phyloP scores from a whole-genome alignment of 306 rosid genomes.

The Fagus crenata region DNA sequence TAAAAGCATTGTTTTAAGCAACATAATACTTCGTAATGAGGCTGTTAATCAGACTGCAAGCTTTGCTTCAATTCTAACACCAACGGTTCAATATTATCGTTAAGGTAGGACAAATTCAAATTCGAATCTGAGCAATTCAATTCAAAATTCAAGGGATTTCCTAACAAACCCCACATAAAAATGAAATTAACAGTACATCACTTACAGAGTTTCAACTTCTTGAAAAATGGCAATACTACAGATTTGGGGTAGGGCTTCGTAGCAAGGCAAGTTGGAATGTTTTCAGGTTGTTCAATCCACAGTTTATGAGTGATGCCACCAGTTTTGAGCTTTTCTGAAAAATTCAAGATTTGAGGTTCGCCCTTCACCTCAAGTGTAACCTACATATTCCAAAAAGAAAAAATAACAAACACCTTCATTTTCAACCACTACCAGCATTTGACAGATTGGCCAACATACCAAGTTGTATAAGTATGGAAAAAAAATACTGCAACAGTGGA shows the following conservation, averaged over 20 bases:
- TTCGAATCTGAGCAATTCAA: background rate
- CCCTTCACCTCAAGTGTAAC: slow-evolving; percentile 88
- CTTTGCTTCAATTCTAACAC: background rate
- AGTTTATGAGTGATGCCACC: slow-evolving; percentile 67
- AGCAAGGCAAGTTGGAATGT: slow-evolving; percentile 78
- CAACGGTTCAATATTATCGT: too few species aligned
- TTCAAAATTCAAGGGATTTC: slow-evolving; percentile 14
- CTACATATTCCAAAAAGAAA: slow-evolving; percentile 32
- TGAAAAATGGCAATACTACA: slow-evolving; percentile 52
- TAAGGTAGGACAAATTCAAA: background rate
- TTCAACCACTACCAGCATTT: background rate
- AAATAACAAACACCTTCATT: background rate
- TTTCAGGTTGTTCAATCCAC: slow-evolving; percentile 88
- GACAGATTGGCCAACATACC: background rate
- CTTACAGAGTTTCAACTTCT: slow-evolving; percentile 84
- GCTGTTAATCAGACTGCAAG: slow-evolving; percentile 1
- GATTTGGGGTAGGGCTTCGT: slow-evolving; percentile 85
- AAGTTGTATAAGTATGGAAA: background rate
- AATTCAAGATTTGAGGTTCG: slow-evolving; percentile 64
- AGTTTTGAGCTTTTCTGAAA: slow-evolving; percentile 63
- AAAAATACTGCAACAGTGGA: background rate
- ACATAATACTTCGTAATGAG: background rate
- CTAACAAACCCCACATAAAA: background rate
- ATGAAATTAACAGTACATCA: slow-evolving; percentile 29
- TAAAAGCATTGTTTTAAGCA: too few species aligned